Conservation (phyloP, 2,329 filamentous ascomycete species). For the Ramularia collo-cygni region DNA sequence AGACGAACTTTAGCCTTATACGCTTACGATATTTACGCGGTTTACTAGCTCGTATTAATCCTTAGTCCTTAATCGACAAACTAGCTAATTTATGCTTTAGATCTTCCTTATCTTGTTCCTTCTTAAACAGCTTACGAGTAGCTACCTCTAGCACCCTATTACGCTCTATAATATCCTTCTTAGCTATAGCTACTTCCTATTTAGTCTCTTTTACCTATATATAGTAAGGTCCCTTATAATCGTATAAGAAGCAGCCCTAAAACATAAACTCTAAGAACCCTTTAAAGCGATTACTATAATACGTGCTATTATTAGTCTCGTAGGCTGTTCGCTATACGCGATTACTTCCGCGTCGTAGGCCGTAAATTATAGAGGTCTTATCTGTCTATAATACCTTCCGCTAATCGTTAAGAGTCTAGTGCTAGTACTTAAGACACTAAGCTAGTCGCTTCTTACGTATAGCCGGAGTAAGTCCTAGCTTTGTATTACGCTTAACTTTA, state of each 20-base stretch:
- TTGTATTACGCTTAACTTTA: slow-evolving; percentile 1
- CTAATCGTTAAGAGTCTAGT: slow-evolving; percentile 1
- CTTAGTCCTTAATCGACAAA: neutral
- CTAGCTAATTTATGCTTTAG: neutral
- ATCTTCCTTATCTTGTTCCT: neutral
- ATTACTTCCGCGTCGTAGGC: neutral
- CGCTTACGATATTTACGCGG: neutral
- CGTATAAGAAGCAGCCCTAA: too few species aligned
- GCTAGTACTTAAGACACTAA: neutral
- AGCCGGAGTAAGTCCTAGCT: neutral
- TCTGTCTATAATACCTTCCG: neutral
- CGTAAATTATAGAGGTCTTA: neutral
- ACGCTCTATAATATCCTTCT: too few species aligned
- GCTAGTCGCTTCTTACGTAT: neutral
- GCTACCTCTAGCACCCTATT: neutral
- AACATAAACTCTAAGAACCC: too few species aligned
- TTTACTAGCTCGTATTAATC: neutral
- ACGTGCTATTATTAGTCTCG: too few species aligned
- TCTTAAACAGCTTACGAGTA: neutral
- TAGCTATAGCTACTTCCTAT: too few species aligned
- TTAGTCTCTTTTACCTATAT: too few species aligned
- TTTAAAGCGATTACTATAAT: too few species aligned
- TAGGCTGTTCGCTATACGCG: neutral
- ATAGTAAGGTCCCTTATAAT: too few species aligned
- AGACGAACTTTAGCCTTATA: neutral